phyloP scores from a whole-genome alignment of 352 stramenopile genomes.

The Phytophthora lateralis region DNA sequence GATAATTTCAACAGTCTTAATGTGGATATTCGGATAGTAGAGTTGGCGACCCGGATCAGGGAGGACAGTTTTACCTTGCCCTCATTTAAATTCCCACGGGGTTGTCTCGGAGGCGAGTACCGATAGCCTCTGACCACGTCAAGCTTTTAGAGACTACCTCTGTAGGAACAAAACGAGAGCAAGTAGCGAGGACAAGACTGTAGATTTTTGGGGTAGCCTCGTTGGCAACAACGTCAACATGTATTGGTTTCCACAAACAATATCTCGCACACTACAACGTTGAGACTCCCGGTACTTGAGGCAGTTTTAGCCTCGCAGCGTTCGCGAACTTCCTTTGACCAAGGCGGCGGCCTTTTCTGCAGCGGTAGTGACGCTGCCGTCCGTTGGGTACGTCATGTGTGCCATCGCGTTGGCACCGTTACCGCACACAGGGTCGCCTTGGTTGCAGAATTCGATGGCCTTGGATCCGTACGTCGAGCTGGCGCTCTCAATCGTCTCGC shows the following conservation, averaged over 20 bases:
- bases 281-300: neutral
- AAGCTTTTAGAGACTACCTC: too few relatives aligned
- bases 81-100: too few relatives aligned
- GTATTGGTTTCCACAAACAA: neutral
- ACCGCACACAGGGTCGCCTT: constrained; percentile 30
- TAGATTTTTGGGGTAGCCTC: neutral
- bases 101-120: too few relatives aligned
- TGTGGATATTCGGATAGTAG: too few relatives aligned
- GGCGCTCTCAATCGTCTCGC: constrained; percentile 29
- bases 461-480: constrained; percentile 25
- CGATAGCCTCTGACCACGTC: too few relatives aligned
- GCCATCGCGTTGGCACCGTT: constrained; percentile 22
- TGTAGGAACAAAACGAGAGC: neutral
- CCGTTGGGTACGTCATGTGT: constrained; percentile 23
- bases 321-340: constrained; percentile 10
- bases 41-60: too few relatives aligned
- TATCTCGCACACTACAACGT: neutral
- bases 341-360: constrained; percentile 17
- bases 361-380: constrained; percentile 21
- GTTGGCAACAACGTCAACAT: neutral
- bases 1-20: too few relatives aligned
- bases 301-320: neutral
- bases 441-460: constrained; percentile 28
- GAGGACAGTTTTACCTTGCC: too few relatives aligned
- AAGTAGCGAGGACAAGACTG: too few relatives aligned